A percentile compares a stretch with the other conserved stretches of the same genome.
phyloP scores from a whole-genome alignment of 495 filamentous ascomycete genomes.

The Penicillium coprophilum region DNA sequence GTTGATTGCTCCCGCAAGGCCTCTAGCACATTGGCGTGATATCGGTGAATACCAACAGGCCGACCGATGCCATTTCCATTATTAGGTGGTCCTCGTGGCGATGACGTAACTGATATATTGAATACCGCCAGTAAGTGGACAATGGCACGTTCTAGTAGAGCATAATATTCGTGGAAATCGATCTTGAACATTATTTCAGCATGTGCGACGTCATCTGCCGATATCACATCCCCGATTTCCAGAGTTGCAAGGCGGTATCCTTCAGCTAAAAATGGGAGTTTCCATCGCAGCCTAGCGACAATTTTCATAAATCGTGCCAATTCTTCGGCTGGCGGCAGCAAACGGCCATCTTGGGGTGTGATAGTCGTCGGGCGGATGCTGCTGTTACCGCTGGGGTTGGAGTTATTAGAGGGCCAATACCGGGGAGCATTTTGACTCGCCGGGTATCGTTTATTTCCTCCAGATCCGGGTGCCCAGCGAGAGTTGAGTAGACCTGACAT shows the following conservation, averaged over 20 bases:
- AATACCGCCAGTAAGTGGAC: constrained; percentile 60
- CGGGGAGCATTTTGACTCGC: background rate
- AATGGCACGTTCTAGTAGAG: constrained; percentile 61
- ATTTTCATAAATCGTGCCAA: constrained; percentile 57
- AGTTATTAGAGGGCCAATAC: background rate
- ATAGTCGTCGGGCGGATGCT: constrained; percentile 20
- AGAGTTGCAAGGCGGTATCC: constrained; percentile 51
- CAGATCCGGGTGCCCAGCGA: constrained; percentile 32
- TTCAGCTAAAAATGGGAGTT: constrained; percentile 54
- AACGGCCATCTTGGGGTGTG: constrained; percentile 10
- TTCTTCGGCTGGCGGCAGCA: constrained; percentile 41
- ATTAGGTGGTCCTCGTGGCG: background rate
- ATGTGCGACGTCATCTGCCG: constrained; percentile 30
- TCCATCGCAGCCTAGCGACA: constrained; percentile 58
- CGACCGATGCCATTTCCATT: constrained; percentile 15
- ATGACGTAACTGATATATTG: constrained; percentile 45
- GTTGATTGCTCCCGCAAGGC: constrained; percentile 50
- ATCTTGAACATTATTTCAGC: constrained; percentile 67
- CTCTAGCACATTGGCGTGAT: constrained; percentile 63
- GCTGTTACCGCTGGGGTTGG: background rate
- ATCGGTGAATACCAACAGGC: constrained; percentile 43
- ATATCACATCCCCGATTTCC: constrained; percentile 7
- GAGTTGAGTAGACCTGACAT: constrained; percentile 33
- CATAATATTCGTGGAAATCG: constrained; percentile 71
- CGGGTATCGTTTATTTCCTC: background rate